Evolutionary conservation across 116 monocot species (phyloP).

Genomic region (Trichopus zeylanicus): DNA sequence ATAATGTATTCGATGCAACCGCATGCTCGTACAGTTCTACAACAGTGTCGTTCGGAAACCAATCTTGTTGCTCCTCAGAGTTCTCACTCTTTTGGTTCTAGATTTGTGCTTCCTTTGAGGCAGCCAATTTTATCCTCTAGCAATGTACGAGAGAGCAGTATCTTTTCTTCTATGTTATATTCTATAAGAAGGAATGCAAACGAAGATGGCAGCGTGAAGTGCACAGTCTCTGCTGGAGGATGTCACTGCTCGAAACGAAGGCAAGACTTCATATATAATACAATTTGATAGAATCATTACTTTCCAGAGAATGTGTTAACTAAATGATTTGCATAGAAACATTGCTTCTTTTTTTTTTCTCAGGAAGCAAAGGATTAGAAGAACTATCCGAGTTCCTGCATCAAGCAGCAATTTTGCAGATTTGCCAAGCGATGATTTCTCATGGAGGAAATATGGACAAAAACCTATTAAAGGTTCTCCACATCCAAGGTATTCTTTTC

Average conservation of each 20-base stretch:
- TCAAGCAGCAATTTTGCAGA: constrained; percentile 2
- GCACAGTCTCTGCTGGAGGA: no score
- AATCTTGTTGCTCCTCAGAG: not conserved
- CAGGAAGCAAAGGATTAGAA: not conserved
- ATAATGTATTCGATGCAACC: not conserved
- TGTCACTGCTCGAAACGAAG: constrained; percentile 4
- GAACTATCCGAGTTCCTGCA: constrained; percentile 2
- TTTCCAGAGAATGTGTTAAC: no score
- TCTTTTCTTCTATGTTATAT: no score
- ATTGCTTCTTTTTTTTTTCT: not conserved
- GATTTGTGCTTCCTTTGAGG: no score
- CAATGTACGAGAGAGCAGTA: no score
- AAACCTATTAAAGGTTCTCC: no score
- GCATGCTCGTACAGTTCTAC: not conserved
- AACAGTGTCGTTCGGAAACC: no score
- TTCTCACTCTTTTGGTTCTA: not conserved
- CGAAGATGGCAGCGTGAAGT: not conserved
- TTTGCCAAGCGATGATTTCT: not conserved
- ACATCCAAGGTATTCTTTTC: not conserved
- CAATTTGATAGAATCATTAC: no score
- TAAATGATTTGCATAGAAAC: no score
- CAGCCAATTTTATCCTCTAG: no score
- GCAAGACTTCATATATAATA: not conserved
- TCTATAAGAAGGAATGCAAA: not conserved
- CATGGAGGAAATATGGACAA: constrained; percentile 22